Evolutionary conservation across 768 basidiomycete genomes (phyloP), one percentile per base, ranked within the genome.

Genomic region (Tylopilus subfusipes): DNA sequence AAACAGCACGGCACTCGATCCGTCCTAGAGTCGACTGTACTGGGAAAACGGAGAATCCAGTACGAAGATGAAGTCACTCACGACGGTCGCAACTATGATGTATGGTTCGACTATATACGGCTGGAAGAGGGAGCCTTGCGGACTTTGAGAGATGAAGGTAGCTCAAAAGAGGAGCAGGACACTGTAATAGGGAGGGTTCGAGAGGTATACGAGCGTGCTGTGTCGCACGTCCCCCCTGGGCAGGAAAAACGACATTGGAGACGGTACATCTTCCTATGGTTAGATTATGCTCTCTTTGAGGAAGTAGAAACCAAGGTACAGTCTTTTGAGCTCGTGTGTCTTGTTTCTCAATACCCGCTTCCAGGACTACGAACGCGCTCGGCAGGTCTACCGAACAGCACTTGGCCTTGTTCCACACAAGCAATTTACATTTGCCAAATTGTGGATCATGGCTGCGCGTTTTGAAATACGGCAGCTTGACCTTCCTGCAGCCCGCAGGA

Each of bases 31-130:
- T 82, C 84, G 38, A 99, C 97, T 8, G 96, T 99, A 0, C 81
- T 98, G 0, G 95, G 95, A 30, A 99, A 98, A 70, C 85, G 97
- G n/a, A 82, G 97, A 36, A 98, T 99, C 53, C 94, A 98, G 64
- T 98, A 99, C 65, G 97, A 99, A 68, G 97, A 99, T 59, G 97
- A 99, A 72, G 73, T 98, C 2, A 69, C 85, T 11, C 88, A 96
- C 53, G 93, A 98, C 59, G 86, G 92, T 1, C 84, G 88, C 40
- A 98, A 98, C 69, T 99, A 98, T 67, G 97, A 98, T 69, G 87
- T 89, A 0, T 99, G 97, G 97, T 98, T 99, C 66, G 97, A 98
- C 65, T 96, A 96, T 62, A 82, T 93, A 21, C 81, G 95, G 18
- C 69, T 99, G 31, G 97, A 98, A 68, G 97, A 98, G 72, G 90